These are phyloP conservation scores for Rossbeevera mucosa DNA, from an alignment of 768 basidiomycete species.

Conservation along the genomic window DNA sequence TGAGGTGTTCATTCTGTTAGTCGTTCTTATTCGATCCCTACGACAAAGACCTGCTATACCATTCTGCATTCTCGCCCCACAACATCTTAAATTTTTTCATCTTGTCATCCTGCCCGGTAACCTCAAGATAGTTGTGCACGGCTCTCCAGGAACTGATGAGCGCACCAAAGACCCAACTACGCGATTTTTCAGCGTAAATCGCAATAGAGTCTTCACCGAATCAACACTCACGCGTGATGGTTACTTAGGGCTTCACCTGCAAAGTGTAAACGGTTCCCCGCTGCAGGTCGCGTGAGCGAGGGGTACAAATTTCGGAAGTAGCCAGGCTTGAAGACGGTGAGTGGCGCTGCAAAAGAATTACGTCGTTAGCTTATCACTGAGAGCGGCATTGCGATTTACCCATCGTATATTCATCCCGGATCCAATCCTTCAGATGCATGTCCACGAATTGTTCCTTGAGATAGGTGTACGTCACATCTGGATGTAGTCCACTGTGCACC, in stretches of 20 bases:
- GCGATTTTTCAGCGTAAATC: neutral
- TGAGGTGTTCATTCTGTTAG: too few relatives aligned
- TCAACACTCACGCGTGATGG: constrained; percentile 31
- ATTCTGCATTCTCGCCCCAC: constrained; percentile 32
- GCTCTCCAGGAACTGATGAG: constrained; percentile 36
- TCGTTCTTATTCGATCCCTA: too few relatives aligned
- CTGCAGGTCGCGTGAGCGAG: constrained; percentile 28
- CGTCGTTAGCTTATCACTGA: neutral
- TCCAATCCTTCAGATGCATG: constrained; percentile 33
- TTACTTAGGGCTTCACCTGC: constrained; percentile 26
- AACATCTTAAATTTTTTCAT: constrained; percentile 15
- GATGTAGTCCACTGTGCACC: neutral
- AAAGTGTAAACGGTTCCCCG: constrained; percentile 8
- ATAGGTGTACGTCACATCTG: constrained; percentile 3
- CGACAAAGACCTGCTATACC: constrained; percentile 8
- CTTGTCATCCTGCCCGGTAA: constrained; percentile 10
- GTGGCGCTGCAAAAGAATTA: constrained; percentile 29
- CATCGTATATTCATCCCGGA: constrained; percentile 28
- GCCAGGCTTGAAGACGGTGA: constrained; percentile 37
- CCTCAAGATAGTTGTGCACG: constrained; percentile 24
- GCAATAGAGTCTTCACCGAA: too few relatives aligned
- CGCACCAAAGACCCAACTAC: constrained; percentile 37
- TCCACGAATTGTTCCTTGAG: constrained; percentile 7
- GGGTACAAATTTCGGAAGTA: constrained; percentile 32
- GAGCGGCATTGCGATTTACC: constrained; percentile 24